These are phyloP conservation scores for Mentha longifolia DNA, from an alignment of 257 asterid species.

Conservation along the genomic window DNA sequence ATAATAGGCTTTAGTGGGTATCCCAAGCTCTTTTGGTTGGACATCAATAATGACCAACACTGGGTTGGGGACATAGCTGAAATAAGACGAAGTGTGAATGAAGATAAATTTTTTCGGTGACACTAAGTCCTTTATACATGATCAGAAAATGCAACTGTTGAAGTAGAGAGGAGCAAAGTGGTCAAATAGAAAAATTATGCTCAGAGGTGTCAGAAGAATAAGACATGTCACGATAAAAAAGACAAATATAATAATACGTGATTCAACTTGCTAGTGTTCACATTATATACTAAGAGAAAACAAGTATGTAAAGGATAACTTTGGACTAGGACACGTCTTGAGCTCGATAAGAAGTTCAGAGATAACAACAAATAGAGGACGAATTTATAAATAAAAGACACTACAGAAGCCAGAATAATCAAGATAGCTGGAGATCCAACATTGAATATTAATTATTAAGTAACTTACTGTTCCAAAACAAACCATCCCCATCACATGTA, in stretches of 20 bases:
- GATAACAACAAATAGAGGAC: neutral
- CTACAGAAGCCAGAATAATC: neutral
- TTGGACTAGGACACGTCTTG: neutral
- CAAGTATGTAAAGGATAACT: neutral
- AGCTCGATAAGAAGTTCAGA: neutral
- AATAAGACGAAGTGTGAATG: constrained; percentile 28
- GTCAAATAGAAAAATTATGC: neutral
- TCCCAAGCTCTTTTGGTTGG: constrained; percentile 89
- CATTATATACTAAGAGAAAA: constrained; percentile 14
- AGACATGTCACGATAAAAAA: neutral
- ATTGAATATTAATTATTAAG: neutral
- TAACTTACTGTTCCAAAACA: neutral
- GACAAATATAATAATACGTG: neutral
- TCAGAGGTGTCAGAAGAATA: constrained; percentile 4
- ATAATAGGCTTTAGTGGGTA: constrained; percentile 89
- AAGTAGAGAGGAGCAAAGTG: neutral
- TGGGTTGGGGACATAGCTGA: constrained; percentile 85
- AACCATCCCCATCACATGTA: constrained; percentile 8
- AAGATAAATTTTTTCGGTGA: constrained; percentile 1
- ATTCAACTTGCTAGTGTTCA: neutral
- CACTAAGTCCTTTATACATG: neutral
- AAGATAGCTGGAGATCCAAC: constrained; percentile 7
- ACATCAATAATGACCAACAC: constrained; percentile 90
- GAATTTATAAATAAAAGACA: constrained; percentile 1
- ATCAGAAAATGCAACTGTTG: neutral